phyloP scores from a whole-genome alignment of 2,329 filamentous ascomycete species.

The Colletotrichum orbiculare region DNA sequence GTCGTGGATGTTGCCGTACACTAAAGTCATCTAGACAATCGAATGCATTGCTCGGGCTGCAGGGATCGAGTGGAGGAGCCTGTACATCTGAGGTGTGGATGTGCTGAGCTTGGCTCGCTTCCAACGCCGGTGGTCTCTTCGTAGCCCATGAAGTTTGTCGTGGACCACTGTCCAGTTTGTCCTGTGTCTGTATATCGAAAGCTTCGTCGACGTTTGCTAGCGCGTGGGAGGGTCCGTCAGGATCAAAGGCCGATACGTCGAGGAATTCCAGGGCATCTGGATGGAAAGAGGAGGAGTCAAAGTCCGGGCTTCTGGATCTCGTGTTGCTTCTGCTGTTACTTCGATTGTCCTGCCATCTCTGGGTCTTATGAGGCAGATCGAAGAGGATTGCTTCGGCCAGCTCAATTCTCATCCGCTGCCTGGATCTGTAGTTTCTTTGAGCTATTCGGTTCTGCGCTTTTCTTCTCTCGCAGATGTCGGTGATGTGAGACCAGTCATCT shows the following conservation, averaged over 20 bases:
- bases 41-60: conserved; percentile 16
- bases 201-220: too few relatives aligned
- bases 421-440: conserved; percentile 25
- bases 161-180: too few relatives aligned
- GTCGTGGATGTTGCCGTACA: neutral
- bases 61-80: neutral
- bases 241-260: neutral
- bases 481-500: conserved; percentile 49
- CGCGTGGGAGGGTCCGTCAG: too few relatives aligned
- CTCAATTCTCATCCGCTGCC: conserved; percentile 18
- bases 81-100: neutral
- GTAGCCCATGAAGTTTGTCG: too few relatives aligned
- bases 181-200: too few relatives aligned
- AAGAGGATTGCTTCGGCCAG: conserved; percentile 15
- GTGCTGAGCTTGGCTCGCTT: neutral
- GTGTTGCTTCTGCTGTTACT: conserved; percentile 17
- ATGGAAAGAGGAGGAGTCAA: conserved; percentile 7
- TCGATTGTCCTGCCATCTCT: conserved; percentile 7
- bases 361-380: conserved; percentile 10
- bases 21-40: conserved; percentile 1
- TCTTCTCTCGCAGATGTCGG: conserved; percentile 38
- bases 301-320: neutral
- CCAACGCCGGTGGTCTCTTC: too few relatives aligned
- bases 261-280: conserved; percentile 5
- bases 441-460: conserved; percentile 24